Evolutionary conservation across 2,329 filamentous ascomycete genomes (phyloP), one percentile per base, ranked within the genome.

Genomic region (Pyrenochaeta sp.): DNA sequence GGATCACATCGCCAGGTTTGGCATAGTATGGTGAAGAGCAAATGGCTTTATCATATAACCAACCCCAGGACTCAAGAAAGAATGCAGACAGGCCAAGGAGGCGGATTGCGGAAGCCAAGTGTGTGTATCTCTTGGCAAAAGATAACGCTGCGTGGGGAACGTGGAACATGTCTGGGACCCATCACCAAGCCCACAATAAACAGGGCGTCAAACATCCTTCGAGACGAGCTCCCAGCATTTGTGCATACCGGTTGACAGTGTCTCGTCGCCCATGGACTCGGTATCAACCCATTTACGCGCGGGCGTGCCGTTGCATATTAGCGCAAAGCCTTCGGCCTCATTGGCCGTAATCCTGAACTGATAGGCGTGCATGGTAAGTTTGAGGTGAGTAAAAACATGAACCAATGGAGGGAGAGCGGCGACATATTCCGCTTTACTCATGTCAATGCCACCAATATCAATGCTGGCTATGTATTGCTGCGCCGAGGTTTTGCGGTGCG

Each of bases 211-310:
- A 10, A 49, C n/a, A 3, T 7, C 37, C 30, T 49, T 54, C 39
- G 55, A 49, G 14, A 68, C 39, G 1, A 73, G 57, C 3, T 62
- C 59, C 73, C 73, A 75, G 54, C 73, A 75, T 39, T 62, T 66
- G 27, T 68, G 68, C 73, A 76, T 76, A 18, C 73, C 73, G 2
- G 72, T 75, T 18, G 72, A 74, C 21, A 76, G 56, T 23, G 72
- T 75, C 49, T 71, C 67, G 4, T 55, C 30, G n/a, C 67, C 66
- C 66, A 76, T 69, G 14, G 58, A 40, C 23, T 60, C 61, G 54
- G 58, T 61, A 32, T 57, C 55, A 7, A 74, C 67, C 73, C 72
- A 76, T 61, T 68, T 74, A 21, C 67, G 60, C 12, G 54, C 50
- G n/a, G 63, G 60, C 37, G 54, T 47, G 29, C 59, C 64, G 20